A percentile compares a stretch with the other conserved stretches of the same genome.
These are phyloP conservation scores for Phoma sp. DNA, from an alignment of 2,329 filamentous ascomycete species.

Conservation along the genomic window DNA sequence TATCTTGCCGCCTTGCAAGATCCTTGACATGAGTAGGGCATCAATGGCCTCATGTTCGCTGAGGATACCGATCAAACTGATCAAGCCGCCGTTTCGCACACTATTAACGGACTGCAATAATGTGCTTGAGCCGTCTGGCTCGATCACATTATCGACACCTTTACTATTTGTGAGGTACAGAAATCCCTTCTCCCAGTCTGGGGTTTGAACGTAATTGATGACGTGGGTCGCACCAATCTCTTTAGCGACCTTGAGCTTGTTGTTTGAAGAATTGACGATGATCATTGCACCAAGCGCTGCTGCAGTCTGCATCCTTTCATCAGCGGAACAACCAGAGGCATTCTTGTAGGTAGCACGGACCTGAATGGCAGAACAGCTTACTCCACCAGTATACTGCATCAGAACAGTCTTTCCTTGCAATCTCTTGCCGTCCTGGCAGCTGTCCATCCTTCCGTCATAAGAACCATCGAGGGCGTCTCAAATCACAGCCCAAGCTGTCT, in stretches of 20 bases:
- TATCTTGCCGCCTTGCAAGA: constrained; percentile 27
- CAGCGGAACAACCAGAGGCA: too few species aligned
- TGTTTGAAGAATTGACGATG: constrained; percentile 60
- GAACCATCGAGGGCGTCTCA: constrained; percentile 9
- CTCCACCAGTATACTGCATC: too few species aligned
- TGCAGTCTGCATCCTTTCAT: constrained; percentile 20
- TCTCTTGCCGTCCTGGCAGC: too few species aligned
- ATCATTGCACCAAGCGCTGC: constrained; percentile 55
- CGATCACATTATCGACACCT: constrained; percentile 56
- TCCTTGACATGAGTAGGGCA: constrained; percentile 16
- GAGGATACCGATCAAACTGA: constrained; percentile 56
- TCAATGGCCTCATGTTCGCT: constrained; percentile 13
- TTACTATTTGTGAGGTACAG: constrained; percentile 50
- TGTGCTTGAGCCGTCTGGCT: constrained; percentile 51
- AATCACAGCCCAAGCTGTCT: constrained; percentile 31
- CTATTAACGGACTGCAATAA: constrained; percentile 55
- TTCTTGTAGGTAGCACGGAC: too few species aligned
- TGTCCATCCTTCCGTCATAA: constrained; percentile 8
- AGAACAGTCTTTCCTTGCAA: too few species aligned
- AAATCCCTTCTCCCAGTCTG: constrained; percentile 62
- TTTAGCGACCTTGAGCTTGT: constrained; percentile 56
- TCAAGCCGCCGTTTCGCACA: constrained; percentile 53
- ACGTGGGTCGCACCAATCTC: constrained; percentile 51
- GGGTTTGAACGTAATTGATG: constrained; percentile 63
- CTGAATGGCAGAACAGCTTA: too few species aligned